Conservation (phyloP, 2,329 filamentous ascomycete genomes). For the Cercospora sp. region DNA sequence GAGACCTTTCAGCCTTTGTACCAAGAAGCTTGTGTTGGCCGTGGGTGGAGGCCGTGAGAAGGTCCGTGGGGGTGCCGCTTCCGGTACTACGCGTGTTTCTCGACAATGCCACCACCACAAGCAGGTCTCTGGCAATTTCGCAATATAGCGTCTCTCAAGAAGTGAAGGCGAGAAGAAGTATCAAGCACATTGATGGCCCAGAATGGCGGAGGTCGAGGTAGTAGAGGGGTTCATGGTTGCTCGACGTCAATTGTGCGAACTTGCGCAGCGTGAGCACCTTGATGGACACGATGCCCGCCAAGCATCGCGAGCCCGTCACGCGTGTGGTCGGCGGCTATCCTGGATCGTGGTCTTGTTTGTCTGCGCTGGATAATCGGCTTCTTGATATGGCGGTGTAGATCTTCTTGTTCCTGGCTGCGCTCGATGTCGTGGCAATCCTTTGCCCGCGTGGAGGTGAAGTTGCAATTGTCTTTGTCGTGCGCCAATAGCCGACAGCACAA, state of each 20-base stretch:
- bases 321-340: neutral
- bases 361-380: neutral
- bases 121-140: neutral
- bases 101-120: neutral
- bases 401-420: neutral
- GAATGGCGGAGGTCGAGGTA: slow-evolving; percentile 1
- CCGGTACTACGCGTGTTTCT: neutral
- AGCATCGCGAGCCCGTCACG: slow-evolving; percentile 10
- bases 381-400: neutral
- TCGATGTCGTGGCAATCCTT: neutral
- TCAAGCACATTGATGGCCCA: slow-evolving; percentile 20
- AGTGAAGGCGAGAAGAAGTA: neutral
- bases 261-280: slow-evolving; percentile 21
- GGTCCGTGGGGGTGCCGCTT: neutral
- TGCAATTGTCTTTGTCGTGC: neutral
- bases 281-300: slow-evolving; percentile 18
- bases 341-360: neutral
- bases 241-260: slow-evolving; percentile 4
- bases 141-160: neutral
- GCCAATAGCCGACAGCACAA: slow-evolving; percentile 3
- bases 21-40: neutral
- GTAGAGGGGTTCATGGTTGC: slow-evolving; percentile 5
- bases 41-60: neutral
- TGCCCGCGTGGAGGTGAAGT: neutral
- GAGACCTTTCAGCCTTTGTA: neutral